Conservation (phyloP, 257 asterid species). For the Solanum pinnatisectum region DNA sequence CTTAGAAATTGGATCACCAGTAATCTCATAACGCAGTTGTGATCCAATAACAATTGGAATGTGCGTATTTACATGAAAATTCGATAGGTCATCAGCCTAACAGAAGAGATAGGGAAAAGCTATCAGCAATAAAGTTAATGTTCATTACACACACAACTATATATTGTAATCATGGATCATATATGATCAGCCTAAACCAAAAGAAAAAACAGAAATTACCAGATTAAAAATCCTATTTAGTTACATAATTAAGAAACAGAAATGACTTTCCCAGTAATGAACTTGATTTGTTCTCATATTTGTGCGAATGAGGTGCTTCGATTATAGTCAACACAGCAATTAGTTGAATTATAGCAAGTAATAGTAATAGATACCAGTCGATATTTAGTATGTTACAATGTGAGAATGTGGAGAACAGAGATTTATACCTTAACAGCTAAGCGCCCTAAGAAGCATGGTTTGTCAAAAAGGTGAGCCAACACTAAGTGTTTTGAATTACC, state of each 20-base stretch:
- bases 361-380: not conserved
- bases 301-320: not conserved
- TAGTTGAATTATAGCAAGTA: not conserved
- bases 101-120: not conserved
- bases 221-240: not conserved
- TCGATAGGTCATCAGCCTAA: slow-evolving; percentile 73
- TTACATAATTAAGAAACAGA: not conserved
- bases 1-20: slow-evolving; percentile 79
- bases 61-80: slow-evolving; percentile 78
- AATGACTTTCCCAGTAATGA: not conserved
- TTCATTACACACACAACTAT: not conserved
- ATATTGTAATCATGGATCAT: not conserved
- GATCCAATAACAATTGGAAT: slow-evolving; percentile 81
- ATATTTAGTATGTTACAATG: not conserved
- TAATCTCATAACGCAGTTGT: slow-evolving; percentile 86
- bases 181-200: not conserved
- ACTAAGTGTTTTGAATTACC: slow-evolving; percentile 66
- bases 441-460: slow-evolving; percentile 85
- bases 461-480: slow-evolving; percentile 81
- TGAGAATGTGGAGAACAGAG: not conserved
- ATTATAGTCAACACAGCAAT: not conserved
- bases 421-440: slow-evolving; percentile 66
- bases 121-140: not conserved
- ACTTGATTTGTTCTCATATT: not conserved
- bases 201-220: not conserved